Evolutionary conservation across 768 basidiomycete species (phyloP).

Genomic region (Jaapia argillacea): DNA sequence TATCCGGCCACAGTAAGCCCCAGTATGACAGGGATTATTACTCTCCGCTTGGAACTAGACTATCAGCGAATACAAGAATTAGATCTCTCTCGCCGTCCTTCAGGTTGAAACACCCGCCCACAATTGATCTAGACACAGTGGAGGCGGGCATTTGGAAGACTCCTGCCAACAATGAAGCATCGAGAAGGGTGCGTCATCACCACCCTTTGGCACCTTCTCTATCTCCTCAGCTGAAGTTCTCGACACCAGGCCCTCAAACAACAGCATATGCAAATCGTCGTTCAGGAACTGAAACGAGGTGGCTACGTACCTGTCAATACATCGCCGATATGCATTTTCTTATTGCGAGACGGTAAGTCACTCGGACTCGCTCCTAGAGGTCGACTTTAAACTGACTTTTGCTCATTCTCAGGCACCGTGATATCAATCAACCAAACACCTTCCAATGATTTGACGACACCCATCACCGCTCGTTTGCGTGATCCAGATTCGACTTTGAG

Average conservation of each 20-base stretch:
- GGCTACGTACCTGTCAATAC: constrained; percentile 52
- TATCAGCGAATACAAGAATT: too few relatives aligned
- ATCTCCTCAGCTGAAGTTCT: not conserved
- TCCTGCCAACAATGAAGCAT: too few relatives aligned
- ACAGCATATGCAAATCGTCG: not conserved
- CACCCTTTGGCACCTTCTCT: not conserved
- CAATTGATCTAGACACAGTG: too few relatives aligned
- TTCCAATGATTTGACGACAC: constrained; percentile 33
- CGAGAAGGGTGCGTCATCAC: too few relatives aligned
- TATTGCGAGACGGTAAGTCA: constrained; percentile 48
- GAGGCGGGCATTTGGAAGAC: too few relatives aligned
- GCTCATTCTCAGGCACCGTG: constrained; percentile 48
- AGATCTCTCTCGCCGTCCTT: too few relatives aligned
- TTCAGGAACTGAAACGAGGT: not conserved
- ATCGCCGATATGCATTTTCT: constrained; percentile 57
- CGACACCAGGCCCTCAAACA: not conserved
- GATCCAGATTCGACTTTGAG: constrained; percentile 51
- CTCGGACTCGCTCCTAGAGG: too few relatives aligned
- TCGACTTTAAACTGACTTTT: too few relatives aligned
- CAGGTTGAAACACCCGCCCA: too few relatives aligned
- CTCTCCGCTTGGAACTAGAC: too few relatives aligned
- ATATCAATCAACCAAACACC: constrained; percentile 45
- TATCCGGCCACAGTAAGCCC: not conserved
- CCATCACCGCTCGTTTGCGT: constrained; percentile 52
- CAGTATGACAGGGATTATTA: too few relatives aligned